Evolutionary conservation across 768 basidiomycete genomes (phyloP).

Genomic region (Hortiboletus campestris): DNA sequence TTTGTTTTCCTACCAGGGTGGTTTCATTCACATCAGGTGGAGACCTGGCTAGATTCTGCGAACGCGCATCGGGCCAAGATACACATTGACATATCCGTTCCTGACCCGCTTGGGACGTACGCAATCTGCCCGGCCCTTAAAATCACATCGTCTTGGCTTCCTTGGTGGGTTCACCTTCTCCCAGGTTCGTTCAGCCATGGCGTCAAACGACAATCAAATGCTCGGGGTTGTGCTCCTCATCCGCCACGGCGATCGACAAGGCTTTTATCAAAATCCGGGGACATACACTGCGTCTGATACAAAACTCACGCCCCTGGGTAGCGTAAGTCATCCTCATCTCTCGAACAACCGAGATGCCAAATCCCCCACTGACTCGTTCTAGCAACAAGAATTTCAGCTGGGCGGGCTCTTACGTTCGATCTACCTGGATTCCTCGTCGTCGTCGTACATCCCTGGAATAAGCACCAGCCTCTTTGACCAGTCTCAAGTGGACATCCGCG

Average conservation of each 20-base stretch:
- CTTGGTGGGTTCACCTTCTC: neutral
- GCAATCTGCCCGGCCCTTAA: neutral
- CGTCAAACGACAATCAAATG: constrained; percentile 30
- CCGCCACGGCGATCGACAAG: constrained; percentile 61
- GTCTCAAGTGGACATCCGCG: constrained; percentile 47
- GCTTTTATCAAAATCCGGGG: constrained; percentile 62
- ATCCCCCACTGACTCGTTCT: neutral
- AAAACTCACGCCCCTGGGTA: constrained; percentile 65
- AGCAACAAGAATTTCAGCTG: constrained; percentile 60
- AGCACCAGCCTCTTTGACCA: constrained; percentile 34
- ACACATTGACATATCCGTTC: neutral
- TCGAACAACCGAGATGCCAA: neutral
- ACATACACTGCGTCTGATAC: constrained; percentile 58
- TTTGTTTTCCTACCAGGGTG: no score
- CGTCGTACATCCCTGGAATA: constrained; percentile 48
- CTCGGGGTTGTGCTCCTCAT: constrained; percentile 57
- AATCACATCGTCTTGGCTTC: neutral
- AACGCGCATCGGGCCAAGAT: neutral
- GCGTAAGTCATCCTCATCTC: constrained; percentile 37
- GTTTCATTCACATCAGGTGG: no score
- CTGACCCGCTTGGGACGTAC: neutral
- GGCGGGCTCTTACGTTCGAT: constrained; percentile 49
- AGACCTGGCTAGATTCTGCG: neutral
- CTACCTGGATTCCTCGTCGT: constrained; percentile 54
- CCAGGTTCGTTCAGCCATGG: constrained; percentile 8